Evolutionary conservation across 2,329 filamentous ascomycete species (phyloP).

Genomic region (Aspergillus flavus): DNA sequence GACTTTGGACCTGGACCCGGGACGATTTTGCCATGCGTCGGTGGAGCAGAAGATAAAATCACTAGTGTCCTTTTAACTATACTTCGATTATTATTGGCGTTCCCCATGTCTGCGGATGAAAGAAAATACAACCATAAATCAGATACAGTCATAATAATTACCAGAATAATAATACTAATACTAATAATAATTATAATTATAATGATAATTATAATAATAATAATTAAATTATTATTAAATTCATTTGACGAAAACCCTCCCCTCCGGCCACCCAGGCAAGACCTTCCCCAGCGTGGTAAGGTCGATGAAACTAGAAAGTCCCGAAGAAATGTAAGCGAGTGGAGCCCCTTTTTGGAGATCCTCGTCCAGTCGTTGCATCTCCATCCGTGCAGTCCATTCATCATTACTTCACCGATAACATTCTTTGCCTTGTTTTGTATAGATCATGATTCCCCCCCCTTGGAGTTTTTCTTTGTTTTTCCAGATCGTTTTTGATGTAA

Average conservation of each 20-base stretch:
- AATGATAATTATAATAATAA: too few species aligned
- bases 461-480: too few species aligned
- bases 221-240: too few species aligned
- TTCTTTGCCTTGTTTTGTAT: too few species aligned
- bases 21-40: constrained; percentile 20
- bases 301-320: constrained; percentile 22
- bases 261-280: neutral
- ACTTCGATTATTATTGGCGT: neutral
- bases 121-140: neutral
- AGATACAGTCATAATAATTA: too few species aligned
- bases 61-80: constrained; percentile 5
- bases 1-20: neutral
- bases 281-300: neutral
- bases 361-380: neutral
- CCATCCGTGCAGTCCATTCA: neutral
- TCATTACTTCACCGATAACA: neutral
- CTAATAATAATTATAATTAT: too few species aligned
- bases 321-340: constrained; percentile 22
- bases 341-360: constrained; percentile 17
- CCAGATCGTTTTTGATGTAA: too few species aligned
- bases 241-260: neutral
- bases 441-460: too few species aligned
- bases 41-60: constrained; percentile 13
- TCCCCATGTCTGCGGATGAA: neutral
- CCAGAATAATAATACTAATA: too few species aligned